Conservation (phyloP, 768 basidiomycete genomes). For the Rossbeevera mucosa region DNA sequence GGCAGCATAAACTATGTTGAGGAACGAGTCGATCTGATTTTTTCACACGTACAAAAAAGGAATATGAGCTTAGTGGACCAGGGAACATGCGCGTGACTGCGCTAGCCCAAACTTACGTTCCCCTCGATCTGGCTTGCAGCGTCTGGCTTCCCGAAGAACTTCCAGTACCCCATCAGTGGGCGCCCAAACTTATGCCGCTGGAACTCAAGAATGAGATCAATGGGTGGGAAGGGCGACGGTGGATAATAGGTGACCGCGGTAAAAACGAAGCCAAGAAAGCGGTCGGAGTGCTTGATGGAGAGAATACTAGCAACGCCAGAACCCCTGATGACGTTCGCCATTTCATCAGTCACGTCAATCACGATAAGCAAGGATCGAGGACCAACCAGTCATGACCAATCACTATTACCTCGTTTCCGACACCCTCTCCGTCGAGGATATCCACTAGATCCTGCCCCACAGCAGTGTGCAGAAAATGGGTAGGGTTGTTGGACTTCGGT, state of each 20-base stretch:
- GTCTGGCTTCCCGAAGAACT: constrained; percentile 30
- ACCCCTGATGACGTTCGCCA: constrained; percentile 30
- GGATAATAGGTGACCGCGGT: constrained; percentile 33
- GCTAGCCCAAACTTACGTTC: constrained; percentile 25
- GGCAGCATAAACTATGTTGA: constrained; percentile 31
- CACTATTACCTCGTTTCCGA: constrained; percentile 27
- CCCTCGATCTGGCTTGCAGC: constrained; percentile 32
- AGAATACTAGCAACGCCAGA: constrained; percentile 32
- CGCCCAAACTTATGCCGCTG: constrained; percentile 30
- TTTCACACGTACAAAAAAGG: neutral
- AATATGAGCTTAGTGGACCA: neutral
- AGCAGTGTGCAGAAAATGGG: constrained; percentile 24
- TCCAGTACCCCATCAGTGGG: constrained; percentile 42
- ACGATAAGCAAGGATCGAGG: neutral
- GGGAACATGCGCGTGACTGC: neutral
- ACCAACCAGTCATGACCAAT: constrained; percentile 40
- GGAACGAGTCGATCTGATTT: constrained; percentile 37
- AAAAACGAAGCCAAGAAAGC: constrained; percentile 40
- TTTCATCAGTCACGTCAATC: constrained; percentile 3
- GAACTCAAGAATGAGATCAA: constrained; percentile 24
- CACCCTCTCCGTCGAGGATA: constrained; percentile 35
- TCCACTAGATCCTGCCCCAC: constrained; percentile 34
- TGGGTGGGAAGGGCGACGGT: constrained; percentile 23
- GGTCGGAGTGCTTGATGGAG: constrained; percentile 35
- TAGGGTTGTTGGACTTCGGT: constrained; percentile 35